phyloP scores from a whole-genome alignment of 805 yeast species.

The Wickerhamomyces sydowiorum region DNA sequence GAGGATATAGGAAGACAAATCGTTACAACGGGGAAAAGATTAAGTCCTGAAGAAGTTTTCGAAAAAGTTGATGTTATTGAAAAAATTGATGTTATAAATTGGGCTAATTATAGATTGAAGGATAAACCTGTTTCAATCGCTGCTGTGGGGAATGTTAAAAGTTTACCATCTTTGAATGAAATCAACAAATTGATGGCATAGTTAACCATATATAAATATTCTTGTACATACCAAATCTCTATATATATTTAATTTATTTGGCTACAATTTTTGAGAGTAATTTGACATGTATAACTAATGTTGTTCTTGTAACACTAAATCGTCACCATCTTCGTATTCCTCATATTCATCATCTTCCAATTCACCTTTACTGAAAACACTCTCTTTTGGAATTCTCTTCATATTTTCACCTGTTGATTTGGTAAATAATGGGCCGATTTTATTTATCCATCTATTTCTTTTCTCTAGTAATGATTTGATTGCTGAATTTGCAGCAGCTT shows the following conservation, averaged over 20 bases:
- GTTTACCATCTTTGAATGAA: slow-evolving; percentile 63
- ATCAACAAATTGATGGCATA: slow-evolving; percentile 37
- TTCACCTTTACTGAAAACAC: slow-evolving; percentile 42
- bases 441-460: slow-evolving; percentile 80
- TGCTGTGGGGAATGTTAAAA: slow-evolving; percentile 78
- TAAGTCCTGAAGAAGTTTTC: slow-evolving; percentile 42
- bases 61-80: slow-evolving; percentile 71
- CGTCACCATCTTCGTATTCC: slow-evolving; percentile 28
- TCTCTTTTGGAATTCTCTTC: slow-evolving; percentile 66
- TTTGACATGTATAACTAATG: no score
- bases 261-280: no score
- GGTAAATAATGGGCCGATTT: slow-evolving; percentile 81
- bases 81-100: slow-evolving; percentile 70
- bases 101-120: slow-evolving; percentile 81
- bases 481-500: slow-evolving; percentile 72
- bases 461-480: slow-evolving; percentile 78
- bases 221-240: background rate
- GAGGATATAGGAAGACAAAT: slow-evolving; percentile 98
- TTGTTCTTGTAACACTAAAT: slow-evolving; percentile 19
- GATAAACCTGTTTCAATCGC: slow-evolving; percentile 83
- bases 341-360: slow-evolving; percentile 37
- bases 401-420: slow-evolving; percentile 51
- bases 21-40: slow-evolving; percentile 78
- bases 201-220: background rate
- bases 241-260: no score